These are phyloP conservation scores for Trametes cubensis DNA, from an alignment of 768 basidiomycete species.

Conservation along the genomic window DNA sequence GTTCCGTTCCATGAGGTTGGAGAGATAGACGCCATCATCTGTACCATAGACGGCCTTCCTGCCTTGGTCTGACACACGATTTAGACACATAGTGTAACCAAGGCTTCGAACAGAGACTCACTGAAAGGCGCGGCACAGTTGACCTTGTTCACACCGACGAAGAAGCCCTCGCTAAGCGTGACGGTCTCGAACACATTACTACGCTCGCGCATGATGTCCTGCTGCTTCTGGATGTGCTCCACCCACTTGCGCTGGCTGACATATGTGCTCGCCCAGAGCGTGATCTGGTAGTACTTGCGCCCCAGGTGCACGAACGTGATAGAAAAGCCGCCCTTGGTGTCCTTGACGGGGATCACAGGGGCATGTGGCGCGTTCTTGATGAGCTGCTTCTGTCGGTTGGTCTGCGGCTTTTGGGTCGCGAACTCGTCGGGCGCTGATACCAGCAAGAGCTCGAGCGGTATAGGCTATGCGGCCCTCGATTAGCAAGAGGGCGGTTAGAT, in stretches of 20 bases:
- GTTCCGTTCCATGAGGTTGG: slow-evolving; percentile 75
- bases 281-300: slow-evolving; percentile 87
- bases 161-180: slow-evolving; percentile 86
- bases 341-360: slow-evolving; percentile 54
- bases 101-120: slow-evolving; percentile 47
- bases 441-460: slow-evolving; percentile 90
- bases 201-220: slow-evolving; percentile 79
- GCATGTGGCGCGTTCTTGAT: slow-evolving; percentile 45
- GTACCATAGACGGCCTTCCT: slow-evolving; percentile 93
- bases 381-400: slow-evolving; percentile 35
- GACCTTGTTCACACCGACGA: slow-evolving; percentile 81
- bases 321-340: slow-evolving; percentile 82
- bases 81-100: background rate
- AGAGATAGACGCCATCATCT: slow-evolving; percentile 94
- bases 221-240: slow-evolving; percentile 88
- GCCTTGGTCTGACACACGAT: slow-evolving; percentile 64
- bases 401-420: slow-evolving; percentile 34
- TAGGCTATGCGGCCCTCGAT: slow-evolving; percentile 60
- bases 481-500: background rate
- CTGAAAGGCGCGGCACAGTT: slow-evolving; percentile 90
- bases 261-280: slow-evolving; percentile 87
- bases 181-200: slow-evolving; percentile 86
- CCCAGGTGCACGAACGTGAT: slow-evolving; percentile 95
- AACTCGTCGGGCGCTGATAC: slow-evolving; percentile 78
- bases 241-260: slow-evolving; percentile 92